Base-by-base conservation (phyloP, 2,329 filamentous ascomycete genomes). In the Scedosporium dehoogii region DNA sequence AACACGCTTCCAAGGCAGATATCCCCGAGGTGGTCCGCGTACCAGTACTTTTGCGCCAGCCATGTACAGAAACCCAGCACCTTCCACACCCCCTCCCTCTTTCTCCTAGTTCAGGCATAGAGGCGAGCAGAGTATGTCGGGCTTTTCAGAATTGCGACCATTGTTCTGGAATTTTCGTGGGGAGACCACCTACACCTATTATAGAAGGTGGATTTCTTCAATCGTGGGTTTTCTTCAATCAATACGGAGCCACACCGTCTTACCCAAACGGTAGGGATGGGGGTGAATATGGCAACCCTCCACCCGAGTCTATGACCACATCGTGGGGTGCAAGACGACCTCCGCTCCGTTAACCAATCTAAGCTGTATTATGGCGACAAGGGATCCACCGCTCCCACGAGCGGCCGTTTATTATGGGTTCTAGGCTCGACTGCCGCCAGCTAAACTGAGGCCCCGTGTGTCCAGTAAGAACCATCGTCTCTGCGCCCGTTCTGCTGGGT, bases 151-250 rank as follows among this genome's bases (percentile, higher is more conserved):
- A 27, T 27, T 55, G 51, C 23, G 12, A 14, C 51, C 51, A 25
- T 38, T n/a, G 27, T 58, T 58, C 55, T 58, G 55, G 55, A 58
- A 58, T 58, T 58, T 58, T 58, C 55, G 55, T 33, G n/a, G 55
- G 27, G 18, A 25, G 51, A 23, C 6, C 12, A 6, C 23, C 33
- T 38, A 38, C 23, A 27, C 23, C 12, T 29, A 27, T 18, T 48
- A 27, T 23, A 27, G 51, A 23, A 23, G 51, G 51, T 25, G 51
- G 51, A 27, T 14, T 55, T 38, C 33, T 38, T 38, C 33, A 38
- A 38, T 38, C 33, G 33, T 38, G 10, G 10, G 33, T 12, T 38
- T 18, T 48, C 12, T 14, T 55, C 51, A 23, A 23, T 55, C 18
- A 23, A 58, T 41, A 58, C 27, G 55, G 55, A 38, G 27, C 55